Evolutionary conservation across 1,284 basidiomycete genomes (phyloP).

Genomic region (Xanthoconium separans): DNA sequence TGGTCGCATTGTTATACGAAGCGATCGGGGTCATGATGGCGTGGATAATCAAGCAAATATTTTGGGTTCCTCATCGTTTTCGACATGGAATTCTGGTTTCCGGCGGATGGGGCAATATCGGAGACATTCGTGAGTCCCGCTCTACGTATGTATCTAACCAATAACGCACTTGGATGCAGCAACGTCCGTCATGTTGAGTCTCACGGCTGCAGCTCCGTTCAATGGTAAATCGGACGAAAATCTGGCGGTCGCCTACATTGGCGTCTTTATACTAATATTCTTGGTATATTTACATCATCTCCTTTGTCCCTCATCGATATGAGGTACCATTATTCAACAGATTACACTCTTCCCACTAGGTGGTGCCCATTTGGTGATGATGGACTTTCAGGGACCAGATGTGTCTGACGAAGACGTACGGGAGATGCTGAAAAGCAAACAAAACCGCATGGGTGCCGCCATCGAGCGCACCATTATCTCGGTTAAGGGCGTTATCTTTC

Average conservation of each 20-base stretch:
- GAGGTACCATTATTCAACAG: conserved; percentile 33
- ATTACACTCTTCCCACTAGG: conserved; percentile 65
- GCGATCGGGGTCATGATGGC: conserved; percentile 53
- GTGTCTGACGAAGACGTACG: conserved; percentile 53
- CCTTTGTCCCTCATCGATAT: background rate
- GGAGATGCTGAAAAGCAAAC: conserved; percentile 36
- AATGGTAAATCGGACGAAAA: conserved; percentile 48
- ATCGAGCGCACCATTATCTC: conserved; percentile 8
- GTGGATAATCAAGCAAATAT: conserved; percentile 59
- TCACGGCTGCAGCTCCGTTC: conserved; percentile 54
- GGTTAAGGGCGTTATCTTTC: background rate
- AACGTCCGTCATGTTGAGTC: conserved; percentile 51
- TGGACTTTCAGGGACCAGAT: conserved; percentile 64
- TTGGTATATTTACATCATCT: conserved; percentile 33
- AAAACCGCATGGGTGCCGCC: conserved; percentile 22
- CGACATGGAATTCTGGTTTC: conserved; percentile 65
- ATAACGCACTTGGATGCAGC: conserved; percentile 38
- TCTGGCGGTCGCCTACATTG: conserved; percentile 66
- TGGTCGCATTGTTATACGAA: conserved; percentile 55
- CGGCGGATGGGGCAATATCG: conserved; percentile 64
- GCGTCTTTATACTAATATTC: conserved; percentile 44
- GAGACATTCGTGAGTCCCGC: conserved; percentile 63
- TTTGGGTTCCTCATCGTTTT: conserved; percentile 80
- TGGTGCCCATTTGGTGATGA: conserved; percentile 48
- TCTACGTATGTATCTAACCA: background rate